Conservation (phyloP, 352 stramenopile species). For the Globisporangium acanthophoron region DNA sequence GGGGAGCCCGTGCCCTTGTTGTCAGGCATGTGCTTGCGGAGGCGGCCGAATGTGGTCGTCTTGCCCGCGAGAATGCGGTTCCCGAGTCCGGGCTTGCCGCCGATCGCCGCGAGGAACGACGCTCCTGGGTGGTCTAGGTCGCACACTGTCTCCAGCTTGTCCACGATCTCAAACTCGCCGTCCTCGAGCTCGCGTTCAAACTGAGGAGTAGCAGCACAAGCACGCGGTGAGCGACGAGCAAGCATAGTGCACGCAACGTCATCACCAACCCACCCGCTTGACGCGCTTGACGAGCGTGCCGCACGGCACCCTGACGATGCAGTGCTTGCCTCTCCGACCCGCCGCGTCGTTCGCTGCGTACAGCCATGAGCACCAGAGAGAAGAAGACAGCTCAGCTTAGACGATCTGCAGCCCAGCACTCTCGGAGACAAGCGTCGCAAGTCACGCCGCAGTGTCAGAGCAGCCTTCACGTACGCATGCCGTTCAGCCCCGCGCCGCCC, state of each 20-base stretch:
- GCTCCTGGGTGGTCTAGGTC: constrained; percentile 74
- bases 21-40: constrained; percentile 85
- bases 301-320: constrained; percentile 75
- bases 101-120: constrained; percentile 66
- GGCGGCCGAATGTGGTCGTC: constrained; percentile 70
- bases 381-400: no score
- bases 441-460: no score
- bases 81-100: constrained; percentile 77
- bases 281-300: constrained; percentile 87
- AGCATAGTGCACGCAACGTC: no score
- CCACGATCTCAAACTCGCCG: constrained; percentile 78
- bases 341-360: constrained; percentile 68
- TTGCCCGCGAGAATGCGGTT: constrained; percentile 84
- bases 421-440: no score
- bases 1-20: constrained; percentile 81
- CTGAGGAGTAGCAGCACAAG: constrained; percentile 13
- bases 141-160: constrained; percentile 67
- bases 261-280: constrained; percentile 41
- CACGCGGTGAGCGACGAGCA: not conserved
- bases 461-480: constrained; percentile 60
- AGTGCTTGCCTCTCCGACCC: constrained; percentile 73
- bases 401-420: no score
- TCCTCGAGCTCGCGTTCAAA: constrained; percentile 70
- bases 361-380: not conserved
- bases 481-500: constrained; percentile 68